Evolutionary conservation across 768 basidiomycete species (phyloP).

Genomic region (Boletus vermiculosoides): DNA sequence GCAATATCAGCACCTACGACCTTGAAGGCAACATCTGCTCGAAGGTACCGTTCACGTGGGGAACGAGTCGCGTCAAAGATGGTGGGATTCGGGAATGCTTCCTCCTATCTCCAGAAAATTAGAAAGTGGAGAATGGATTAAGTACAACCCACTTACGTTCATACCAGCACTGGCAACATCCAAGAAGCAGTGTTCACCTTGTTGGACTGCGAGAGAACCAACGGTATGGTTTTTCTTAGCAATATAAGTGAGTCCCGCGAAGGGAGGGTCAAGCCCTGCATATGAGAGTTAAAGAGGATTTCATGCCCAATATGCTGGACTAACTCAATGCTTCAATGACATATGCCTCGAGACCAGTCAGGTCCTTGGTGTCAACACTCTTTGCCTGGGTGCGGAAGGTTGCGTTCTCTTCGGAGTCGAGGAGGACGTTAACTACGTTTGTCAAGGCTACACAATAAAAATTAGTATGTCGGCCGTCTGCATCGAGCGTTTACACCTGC

Average conservation of each 20-base stretch:
- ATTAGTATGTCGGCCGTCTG: not conserved
- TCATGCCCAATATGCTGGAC: slow-evolving; percentile 27
- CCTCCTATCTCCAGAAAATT: slow-evolving; percentile 35
- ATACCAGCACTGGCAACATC: slow-evolving; percentile 55
- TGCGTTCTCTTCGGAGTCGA: slow-evolving; percentile 48
- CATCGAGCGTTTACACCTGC: slow-evolving; percentile 34
- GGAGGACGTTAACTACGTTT: slow-evolving; percentile 62
- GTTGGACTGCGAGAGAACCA: slow-evolving; percentile 40
- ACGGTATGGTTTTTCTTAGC: slow-evolving; percentile 46
- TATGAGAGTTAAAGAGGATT: slow-evolving; percentile 3
- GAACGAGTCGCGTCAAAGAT: slow-evolving; percentile 45
- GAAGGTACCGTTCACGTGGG: slow-evolving; percentile 45
- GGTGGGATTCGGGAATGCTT: slow-evolving; percentile 50
- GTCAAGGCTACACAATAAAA: slow-evolving; percentile 47
- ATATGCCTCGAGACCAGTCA: slow-evolving; percentile 49
- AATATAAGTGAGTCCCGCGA: slow-evolving; percentile 65
- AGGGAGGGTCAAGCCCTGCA: slow-evolving; percentile 69
- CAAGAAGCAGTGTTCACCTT: slow-evolving; percentile 59
- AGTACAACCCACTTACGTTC: slow-evolving; percentile 45
- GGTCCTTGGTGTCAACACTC: slow-evolving; percentile 34
- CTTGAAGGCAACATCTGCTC: slow-evolving; percentile 48
- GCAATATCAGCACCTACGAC: slow-evolving; percentile 53
- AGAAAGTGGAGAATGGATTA: not conserved
- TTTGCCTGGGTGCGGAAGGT: slow-evolving; percentile 37
- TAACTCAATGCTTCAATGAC: slow-evolving; percentile 68